Base-by-base conservation (phyloP, 2,329 filamentous ascomycete genomes). In the Leptographium flavum region DNA sequence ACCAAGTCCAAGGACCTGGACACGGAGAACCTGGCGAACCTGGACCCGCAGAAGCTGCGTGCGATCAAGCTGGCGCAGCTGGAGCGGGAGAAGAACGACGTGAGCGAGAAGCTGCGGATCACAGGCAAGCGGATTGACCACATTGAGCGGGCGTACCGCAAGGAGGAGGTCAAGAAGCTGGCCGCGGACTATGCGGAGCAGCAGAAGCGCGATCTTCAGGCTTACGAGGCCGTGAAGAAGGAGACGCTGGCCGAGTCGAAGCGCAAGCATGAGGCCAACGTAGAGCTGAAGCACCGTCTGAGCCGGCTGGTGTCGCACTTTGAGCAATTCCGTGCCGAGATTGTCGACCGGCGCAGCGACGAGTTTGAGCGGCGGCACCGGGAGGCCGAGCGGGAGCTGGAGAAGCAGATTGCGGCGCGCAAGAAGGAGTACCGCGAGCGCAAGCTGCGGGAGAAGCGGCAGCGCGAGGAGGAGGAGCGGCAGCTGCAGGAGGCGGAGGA, bases 91-190 rank as follows among this genome's bases (percentile, higher is more conserved):
- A 98, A 96, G 81, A 94, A 90, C 58, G 87, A 92, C 59, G 80
- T 95, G 54, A 86, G 84, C 52, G 87, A 95, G 66, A 87, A 84
- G 61, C 77, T 96, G 44, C 82, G 87, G 56, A 79, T 94, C 56
- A 93, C 88, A 49, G 87, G 83, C 62, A 96, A 95, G 77, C 83
- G 92, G 52, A 85, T 95, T 57, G 92, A 98, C 60, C 90, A 98
- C 66, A 70, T 98, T 56, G 92, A 98, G 71, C 85, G 92, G 69
- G 92, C 92, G 32, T 93, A 93, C 75, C 82, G 92, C 57, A 86
- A 90, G 63, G 92, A 96, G 67, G 92, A 98, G 65, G 68, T 82
- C 58, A 94, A 95, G 76, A 90, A 95, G 66, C 70, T 96, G 48
- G 70, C 79, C 47, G 79, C 81, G 42, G 92, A 98, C 58, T 94